Conservation (phyloP, 176 grass and related monocot genomes). For the Lolium rigidum region DNA sequence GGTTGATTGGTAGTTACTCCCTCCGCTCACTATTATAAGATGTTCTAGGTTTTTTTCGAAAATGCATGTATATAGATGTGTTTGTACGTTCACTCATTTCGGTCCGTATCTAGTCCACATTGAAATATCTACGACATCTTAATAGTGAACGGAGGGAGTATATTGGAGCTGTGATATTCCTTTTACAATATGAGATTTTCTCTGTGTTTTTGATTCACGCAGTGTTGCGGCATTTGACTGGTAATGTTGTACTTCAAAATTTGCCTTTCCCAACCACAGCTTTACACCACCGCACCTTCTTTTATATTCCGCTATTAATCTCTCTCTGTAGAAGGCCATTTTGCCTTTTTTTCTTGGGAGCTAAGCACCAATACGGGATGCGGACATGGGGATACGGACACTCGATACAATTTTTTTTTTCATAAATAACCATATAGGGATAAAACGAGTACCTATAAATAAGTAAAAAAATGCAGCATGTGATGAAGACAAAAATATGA, state of each 20-base stretch:
- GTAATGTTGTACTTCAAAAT: constrained; percentile 8
- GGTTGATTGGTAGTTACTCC: constrained; percentile 4
- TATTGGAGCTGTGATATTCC: not conserved
- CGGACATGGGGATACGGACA: not conserved
- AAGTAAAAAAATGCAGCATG: not conserved
- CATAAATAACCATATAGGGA: not conserved
- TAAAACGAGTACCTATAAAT: not conserved
- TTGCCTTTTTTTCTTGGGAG: not conserved
- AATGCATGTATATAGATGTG: no score
- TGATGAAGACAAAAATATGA: not conserved
- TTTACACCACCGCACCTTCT: not conserved
- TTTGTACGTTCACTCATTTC: no score
- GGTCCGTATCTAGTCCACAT: no score
- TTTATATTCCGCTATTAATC: not conserved
- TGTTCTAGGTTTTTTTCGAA: no score
- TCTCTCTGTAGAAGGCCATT: not conserved
- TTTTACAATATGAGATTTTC: constrained; percentile 19
- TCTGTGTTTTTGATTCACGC: not conserved
- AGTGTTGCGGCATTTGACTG: constrained; percentile 14
- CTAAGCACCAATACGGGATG: constrained; percentile 2
- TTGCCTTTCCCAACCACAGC: constrained; percentile 1
- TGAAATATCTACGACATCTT: no score
- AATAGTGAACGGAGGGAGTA: no score
- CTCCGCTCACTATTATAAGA: no score
- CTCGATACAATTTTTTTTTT: not conserved